Conservation (phyloP, 208 protist species). For the Leishmania arabica region DNA sequence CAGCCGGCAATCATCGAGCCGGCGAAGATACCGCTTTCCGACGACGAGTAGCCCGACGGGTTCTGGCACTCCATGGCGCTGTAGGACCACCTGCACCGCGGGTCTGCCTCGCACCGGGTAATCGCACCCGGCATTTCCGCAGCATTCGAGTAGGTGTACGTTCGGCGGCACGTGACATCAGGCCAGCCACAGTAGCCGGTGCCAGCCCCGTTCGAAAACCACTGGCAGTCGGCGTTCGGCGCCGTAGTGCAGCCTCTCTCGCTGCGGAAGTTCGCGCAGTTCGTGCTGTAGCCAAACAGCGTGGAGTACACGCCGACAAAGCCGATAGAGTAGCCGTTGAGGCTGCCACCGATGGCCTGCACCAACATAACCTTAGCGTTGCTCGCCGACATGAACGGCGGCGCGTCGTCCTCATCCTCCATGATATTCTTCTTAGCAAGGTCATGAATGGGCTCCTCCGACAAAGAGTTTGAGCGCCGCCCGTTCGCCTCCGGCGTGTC, state of each 20-base stretch:
- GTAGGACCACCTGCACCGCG: constrained; percentile 61
- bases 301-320: constrained; percentile 76
- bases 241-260: constrained; percentile 42
- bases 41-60: constrained; percentile 49
- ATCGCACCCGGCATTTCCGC: neutral
- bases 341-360: constrained; percentile 41
- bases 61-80: constrained; percentile 49
- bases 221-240: constrained; percentile 58
- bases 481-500: neutral
- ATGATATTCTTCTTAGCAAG: neutral
- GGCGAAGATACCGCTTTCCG: constrained; percentile 79
- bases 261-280: constrained; percentile 51
- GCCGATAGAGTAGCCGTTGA: constrained; percentile 79
- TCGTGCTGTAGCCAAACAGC: constrained; percentile 56
- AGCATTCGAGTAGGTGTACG: constrained; percentile 6
- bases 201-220: constrained; percentile 17
- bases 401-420: neutral
- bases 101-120: constrained; percentile 28
- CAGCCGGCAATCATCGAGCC: constrained; percentile 82
- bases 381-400: neutral
- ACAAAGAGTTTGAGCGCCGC: neutral
- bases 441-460: neutral
- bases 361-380: constrained; percentile 65
- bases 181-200: constrained; percentile 42
- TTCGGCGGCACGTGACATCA: constrained; percentile 32